Evolutionary conservation across 2,329 filamentous ascomycete genomes (phyloP).

Genomic region (Plectosphaerella sp.): DNA sequence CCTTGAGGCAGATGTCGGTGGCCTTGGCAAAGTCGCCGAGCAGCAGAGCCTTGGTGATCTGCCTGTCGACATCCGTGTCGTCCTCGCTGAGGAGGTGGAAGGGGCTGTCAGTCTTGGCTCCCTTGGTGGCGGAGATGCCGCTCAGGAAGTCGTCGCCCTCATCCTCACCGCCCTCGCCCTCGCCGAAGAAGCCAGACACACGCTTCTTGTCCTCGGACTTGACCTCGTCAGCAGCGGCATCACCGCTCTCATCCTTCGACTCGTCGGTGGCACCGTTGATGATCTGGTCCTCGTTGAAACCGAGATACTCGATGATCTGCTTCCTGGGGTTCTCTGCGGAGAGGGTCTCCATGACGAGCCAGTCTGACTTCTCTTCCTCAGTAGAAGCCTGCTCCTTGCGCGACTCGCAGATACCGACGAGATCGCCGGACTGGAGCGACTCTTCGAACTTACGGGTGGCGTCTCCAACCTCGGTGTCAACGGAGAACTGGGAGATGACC

Average conservation of each 20-base stretch:
- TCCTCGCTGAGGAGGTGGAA: slow-evolving; percentile 83
- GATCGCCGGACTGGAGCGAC: slow-evolving; percentile 71
- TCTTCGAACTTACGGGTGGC: slow-evolving; percentile 85
- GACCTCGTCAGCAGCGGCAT: slow-evolving; percentile 23
- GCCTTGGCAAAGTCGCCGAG: slow-evolving; percentile 88
- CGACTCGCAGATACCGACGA: slow-evolving; percentile 73
- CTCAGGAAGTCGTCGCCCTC: slow-evolving; percentile 75
- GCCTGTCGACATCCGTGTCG: slow-evolving; percentile 80
- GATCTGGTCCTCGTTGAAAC: slow-evolving; percentile 65
- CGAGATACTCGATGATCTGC: slow-evolving; percentile 82
- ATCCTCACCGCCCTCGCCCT: slow-evolving; percentile 59
- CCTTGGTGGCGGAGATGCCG: slow-evolving; percentile 81
- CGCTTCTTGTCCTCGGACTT: slow-evolving; percentile 48
- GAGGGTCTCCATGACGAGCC: slow-evolving; percentile 88
- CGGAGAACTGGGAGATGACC: slow-evolving; percentile 79
- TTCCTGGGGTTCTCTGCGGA: slow-evolving; percentile 81
- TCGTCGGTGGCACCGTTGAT: slow-evolving; percentile 40
- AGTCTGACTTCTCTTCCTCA: slow-evolving; percentile 92
- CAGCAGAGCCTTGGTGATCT: slow-evolving; percentile 83
- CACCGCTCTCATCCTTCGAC: slow-evolving; percentile 13
- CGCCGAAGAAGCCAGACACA: slow-evolving; percentile 75
- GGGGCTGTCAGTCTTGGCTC: slow-evolving; percentile 87
- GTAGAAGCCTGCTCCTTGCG: slow-evolving; percentile 71
- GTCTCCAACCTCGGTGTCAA: slow-evolving; percentile 79
- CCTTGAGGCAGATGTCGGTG: slow-evolving; percentile 80